These are phyloP conservation scores for Petrea volubilis DNA, from an alignment of 257 asterid genomes.

Conservation along the genomic window DNA sequence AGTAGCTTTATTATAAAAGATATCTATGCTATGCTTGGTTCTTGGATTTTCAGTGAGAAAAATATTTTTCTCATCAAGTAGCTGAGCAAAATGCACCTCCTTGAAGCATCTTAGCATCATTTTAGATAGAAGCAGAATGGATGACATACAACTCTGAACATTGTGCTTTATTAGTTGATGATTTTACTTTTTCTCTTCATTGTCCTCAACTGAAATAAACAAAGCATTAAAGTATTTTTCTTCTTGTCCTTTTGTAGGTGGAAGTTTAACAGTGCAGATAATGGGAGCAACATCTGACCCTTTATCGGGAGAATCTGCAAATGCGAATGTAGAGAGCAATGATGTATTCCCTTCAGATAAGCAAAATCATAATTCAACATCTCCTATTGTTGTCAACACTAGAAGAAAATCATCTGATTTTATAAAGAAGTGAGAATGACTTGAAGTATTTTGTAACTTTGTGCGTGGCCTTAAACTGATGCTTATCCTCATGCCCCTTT, in stretches of 20 bases:
- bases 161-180: too few species aligned
- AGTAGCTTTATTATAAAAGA: neutral
- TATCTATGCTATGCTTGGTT: too few species aligned
- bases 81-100: too few species aligned
- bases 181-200: too few species aligned
- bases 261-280: slow-evolving; percentile 77
- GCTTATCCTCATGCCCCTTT: neutral
- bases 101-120: too few species aligned
- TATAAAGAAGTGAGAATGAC: slow-evolving; percentile 32
- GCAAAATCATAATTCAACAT: slow-evolving; percentile 23
- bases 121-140: too few species aligned
- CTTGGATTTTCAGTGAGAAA: too few species aligned
- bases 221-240: neutral
- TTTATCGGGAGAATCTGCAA: slow-evolving; percentile 22
- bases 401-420: slow-evolving; percentile 34
- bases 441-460: neutral
- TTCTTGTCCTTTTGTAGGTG: slow-evolving; percentile 40
- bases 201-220: too few species aligned
- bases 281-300: slow-evolving; percentile 50
- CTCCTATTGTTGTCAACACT: slow-evolving; percentile 37
- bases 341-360: slow-evolving; percentile 31
- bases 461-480: neutral
- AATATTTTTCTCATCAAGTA: too few species aligned
- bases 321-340: neutral
- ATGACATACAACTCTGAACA: too few species aligned